These are phyloP conservation scores for Elymus sibiricus DNA, from an alignment of 176 grass and related monocot species.

Conservation along the genomic window DNA sequence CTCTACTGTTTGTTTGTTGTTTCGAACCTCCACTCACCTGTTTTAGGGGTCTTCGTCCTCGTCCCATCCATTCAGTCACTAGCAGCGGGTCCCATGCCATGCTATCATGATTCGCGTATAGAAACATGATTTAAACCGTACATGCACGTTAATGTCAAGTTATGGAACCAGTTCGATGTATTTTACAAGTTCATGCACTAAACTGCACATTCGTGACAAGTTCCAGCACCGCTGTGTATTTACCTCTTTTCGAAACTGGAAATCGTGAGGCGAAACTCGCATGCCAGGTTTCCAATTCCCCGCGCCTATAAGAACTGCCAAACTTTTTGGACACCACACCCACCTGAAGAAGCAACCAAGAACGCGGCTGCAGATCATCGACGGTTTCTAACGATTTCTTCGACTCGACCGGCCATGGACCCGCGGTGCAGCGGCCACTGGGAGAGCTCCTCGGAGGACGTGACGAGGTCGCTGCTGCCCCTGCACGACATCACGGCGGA, in stretches of 20 bases:
- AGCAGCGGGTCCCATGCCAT: too few species aligned
- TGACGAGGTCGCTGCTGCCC: constrained; percentile 37
- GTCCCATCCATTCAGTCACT: too few species aligned
- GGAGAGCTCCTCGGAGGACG: constrained; percentile 32
- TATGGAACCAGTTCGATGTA: too few species aligned
- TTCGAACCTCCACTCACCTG: too few species aligned
- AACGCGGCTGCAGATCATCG: background rate
- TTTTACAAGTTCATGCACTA: too few species aligned
- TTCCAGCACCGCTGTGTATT: too few species aligned
- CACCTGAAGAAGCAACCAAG: background rate
- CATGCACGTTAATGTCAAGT: too few species aligned
- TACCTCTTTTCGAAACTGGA: background rate
- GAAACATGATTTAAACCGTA: too few species aligned
- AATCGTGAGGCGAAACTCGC: background rate
- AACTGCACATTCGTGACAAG: too few species aligned
- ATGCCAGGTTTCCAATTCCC: background rate
- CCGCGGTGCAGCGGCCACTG: background rate
- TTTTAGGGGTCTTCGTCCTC: too few species aligned
- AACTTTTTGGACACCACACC: background rate
- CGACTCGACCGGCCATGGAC: background rate
- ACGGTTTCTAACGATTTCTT: background rate
- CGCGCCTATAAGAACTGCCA: constrained; percentile 21
- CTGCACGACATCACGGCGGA: background rate
- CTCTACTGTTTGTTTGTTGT: too few species aligned
- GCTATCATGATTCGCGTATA: too few species aligned